These are phyloP conservation scores for Penicillium longicatenatum DNA, from an alignment of 495 filamentous ascomycete species.

Conservation along the genomic window DNA sequence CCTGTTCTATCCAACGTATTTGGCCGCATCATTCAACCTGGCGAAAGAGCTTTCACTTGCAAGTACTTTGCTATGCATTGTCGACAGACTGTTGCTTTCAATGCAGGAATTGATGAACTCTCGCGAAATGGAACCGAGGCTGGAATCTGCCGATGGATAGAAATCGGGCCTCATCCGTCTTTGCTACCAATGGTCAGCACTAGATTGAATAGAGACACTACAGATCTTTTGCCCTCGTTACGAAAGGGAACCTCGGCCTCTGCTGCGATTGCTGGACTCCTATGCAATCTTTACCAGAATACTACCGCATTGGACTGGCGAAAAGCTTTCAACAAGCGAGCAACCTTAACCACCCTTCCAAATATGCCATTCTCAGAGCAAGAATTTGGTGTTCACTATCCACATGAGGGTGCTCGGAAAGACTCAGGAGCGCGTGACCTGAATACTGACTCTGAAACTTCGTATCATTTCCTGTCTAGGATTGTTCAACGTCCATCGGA, in stretches of 20 bases:
- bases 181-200: conserved; percentile 1
- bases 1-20: not conserved
- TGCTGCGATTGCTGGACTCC: not conserved
- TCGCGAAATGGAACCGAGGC: not conserved
- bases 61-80: conserved; percentile 2
- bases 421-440: not conserved
- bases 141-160: not conserved
- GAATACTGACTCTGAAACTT: not conserved
- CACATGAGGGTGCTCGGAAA: not conserved
- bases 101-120: not conserved
- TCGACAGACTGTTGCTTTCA: not conserved
- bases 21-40: not conserved
- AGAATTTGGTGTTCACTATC: conserved; percentile 1
- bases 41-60: not conserved
- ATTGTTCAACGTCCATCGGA: not conserved
- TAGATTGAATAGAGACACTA: not conserved
- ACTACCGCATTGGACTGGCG: not conserved
- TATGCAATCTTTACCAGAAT: not conserved
- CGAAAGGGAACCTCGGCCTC: not conserved
- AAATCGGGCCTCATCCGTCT: conserved; percentile 1
- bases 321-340: not conserved
- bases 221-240: not conserved
- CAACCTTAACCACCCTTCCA: not conserved
- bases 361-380: not conserved
- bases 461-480: not conserved